Conservation (phyloP, 2,329 filamentous ascomycete species). For the Diplodia intermedia region DNA sequence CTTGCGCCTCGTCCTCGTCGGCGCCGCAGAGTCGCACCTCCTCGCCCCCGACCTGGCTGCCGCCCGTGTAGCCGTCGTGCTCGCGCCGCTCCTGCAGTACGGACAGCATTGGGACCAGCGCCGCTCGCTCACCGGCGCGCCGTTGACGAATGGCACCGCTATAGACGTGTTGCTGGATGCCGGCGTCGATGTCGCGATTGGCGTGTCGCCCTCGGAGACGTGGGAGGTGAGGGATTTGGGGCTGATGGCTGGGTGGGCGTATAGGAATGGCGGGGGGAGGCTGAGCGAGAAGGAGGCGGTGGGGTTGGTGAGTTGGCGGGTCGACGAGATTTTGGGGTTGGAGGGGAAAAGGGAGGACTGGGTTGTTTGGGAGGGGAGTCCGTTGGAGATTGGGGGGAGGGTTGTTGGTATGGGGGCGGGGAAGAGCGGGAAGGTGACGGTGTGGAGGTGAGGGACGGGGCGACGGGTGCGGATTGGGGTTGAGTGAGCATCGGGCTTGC, state of each 20-base stretch:
- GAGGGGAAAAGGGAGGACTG: slow-evolving; percentile 55
- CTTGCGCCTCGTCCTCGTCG: slow-evolving; percentile 65
- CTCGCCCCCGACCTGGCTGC: slow-evolving; percentile 64
- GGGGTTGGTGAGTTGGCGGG: slow-evolving; percentile 63
- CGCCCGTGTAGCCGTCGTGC: slow-evolving; percentile 65
- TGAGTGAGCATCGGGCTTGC: too few species aligned
- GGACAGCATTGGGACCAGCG: slow-evolving; percentile 66
- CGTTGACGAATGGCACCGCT: slow-evolving; percentile 69
- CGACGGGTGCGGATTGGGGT: too few species aligned
- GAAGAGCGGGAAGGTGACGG: neutral
- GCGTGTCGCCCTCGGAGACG: slow-evolving; percentile 61
- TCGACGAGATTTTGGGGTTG: slow-evolving; percentile 65
- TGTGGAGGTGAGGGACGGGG: neutral
- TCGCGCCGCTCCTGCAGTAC: slow-evolving; percentile 65
- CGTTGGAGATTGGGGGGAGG: slow-evolving; percentile 64
- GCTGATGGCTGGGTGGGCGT: slow-evolving; percentile 66
- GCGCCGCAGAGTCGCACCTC: slow-evolving; percentile 68
- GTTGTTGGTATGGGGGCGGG: slow-evolving; percentile 47
- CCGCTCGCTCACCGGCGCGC: slow-evolving; percentile 67
- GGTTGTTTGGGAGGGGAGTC: slow-evolving; percentile 68
- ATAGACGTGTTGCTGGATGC: slow-evolving; percentile 65
- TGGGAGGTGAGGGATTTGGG: slow-evolving; percentile 68
- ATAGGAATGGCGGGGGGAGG: slow-evolving; percentile 63
- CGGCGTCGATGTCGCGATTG: slow-evolving; percentile 65
- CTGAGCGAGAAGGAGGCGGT: slow-evolving; percentile 63